A percentile compares a stretch with the other conserved stretches of the same genome.
These are phyloP conservation scores for Talaromyces adpressus DNA, from an alignment of 495 filamentous ascomycete genomes.

Conservation along the genomic window DNA sequence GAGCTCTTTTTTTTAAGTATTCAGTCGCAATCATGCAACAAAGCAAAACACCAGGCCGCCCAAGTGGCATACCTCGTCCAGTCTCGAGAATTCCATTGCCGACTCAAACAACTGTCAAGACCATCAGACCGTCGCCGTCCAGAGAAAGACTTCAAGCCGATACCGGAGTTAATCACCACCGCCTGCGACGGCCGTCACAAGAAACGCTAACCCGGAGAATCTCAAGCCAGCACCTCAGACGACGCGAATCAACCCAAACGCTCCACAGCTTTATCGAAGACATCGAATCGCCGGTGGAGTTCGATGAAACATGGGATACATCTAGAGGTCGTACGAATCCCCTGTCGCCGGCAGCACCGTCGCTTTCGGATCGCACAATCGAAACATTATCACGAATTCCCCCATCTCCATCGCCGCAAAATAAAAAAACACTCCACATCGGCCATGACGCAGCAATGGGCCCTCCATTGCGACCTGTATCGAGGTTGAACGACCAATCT, in stretches of 20 bases:
- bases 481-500: constrained; percentile 42
- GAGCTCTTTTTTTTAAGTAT: not conserved
- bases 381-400: constrained; percentile 60
- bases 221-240: constrained; percentile 12
- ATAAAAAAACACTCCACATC: constrained; percentile 56
- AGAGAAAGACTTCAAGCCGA: constrained; percentile 36
- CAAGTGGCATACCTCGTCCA: constrained; percentile 31
- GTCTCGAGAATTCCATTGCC: constrained; percentile 37
- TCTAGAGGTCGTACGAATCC: not conserved
- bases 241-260: constrained; percentile 7
- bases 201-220: constrained; percentile 27
- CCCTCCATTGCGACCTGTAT: constrained; percentile 48
- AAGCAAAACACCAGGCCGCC: constrained; percentile 1
- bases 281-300: constrained; percentile 23
- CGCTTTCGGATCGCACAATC: constrained; percentile 62
- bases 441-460: constrained; percentile 43
- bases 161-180: constrained; percentile 27
- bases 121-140: constrained; percentile 38
- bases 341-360: constrained; percentile 27
- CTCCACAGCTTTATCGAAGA: constrained; percentile 15
- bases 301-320: constrained; percentile 1
- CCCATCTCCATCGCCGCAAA: constrained; percentile 51
- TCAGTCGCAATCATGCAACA: constrained; percentile 1
- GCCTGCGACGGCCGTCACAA: constrained; percentile 34
- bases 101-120: constrained; percentile 25